Evolutionary conservation across 148 eudicot genomes (phyloP).

Genomic region (Gaultheria prostrata): DNA sequence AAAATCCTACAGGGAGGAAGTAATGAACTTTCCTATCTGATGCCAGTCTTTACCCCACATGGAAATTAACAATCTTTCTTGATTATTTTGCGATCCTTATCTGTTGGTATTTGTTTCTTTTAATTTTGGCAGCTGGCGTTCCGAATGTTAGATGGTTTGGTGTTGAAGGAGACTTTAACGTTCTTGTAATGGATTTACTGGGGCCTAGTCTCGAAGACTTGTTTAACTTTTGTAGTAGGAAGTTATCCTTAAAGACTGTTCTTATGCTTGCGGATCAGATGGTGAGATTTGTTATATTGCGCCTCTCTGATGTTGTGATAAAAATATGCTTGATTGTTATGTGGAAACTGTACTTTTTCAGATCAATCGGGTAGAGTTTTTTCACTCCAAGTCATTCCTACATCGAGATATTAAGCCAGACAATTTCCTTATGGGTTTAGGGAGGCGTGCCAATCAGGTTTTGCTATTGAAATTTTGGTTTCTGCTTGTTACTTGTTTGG

Average conservation of each 20-base stretch:
- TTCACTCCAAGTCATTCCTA: slow-evolving; percentile 87
- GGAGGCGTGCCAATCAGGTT: slow-evolving; percentile 98
- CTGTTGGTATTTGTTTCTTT: slow-evolving; percentile 10
- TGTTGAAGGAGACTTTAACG: slow-evolving; percentile 97
- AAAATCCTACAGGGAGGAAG: slow-evolving; percentile 89
- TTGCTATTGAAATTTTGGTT: slow-evolving; percentile 8
- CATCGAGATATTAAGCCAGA: slow-evolving; percentile 99
- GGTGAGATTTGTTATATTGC: slow-evolving; percentile 37
- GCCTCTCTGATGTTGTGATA: not conserved
- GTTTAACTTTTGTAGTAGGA: slow-evolving; percentile 92
- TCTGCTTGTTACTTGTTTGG: not conserved
- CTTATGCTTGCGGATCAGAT: slow-evolving; percentile 99
- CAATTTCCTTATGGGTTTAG: slow-evolving; percentile 98
- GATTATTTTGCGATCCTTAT: slow-evolving; percentile 7
- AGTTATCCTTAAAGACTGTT: slow-evolving; percentile 86
- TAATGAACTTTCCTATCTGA: slow-evolving; percentile 34
- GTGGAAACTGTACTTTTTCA: slow-evolving; percentile 25
- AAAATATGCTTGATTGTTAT: not conserved
- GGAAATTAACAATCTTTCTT: not conserved
- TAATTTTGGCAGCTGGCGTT: slow-evolving; percentile 70
- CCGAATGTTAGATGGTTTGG: slow-evolving; percentile 92
- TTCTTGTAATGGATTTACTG: slow-evolving; percentile 89
- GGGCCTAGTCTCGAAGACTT: slow-evolving; percentile 97
- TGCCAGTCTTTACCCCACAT: not conserved
- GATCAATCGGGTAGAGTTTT: slow-evolving; percentile 92